These are phyloP conservation scores for Aurifilum marmelostoma DNA, from an alignment of 2,329 filamentous ascomycete species.

Conservation along the genomic window DNA sequence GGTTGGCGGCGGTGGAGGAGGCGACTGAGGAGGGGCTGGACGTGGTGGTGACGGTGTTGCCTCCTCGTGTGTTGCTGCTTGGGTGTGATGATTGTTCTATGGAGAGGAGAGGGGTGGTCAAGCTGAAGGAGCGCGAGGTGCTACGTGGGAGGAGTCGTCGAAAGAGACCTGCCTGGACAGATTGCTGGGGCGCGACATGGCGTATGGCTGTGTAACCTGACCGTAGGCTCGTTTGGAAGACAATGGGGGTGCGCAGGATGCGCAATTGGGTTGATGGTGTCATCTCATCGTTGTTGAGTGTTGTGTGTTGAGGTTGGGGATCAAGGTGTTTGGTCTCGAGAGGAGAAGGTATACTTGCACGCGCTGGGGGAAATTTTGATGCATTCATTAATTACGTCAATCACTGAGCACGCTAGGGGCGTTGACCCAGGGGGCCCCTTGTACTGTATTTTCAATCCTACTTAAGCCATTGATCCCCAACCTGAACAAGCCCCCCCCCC, in stretches of 20 bases:
- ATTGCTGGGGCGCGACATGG: constrained; percentile 1
- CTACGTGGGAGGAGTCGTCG: neutral
- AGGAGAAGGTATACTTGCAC: neutral
- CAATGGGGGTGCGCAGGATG: constrained; percentile 28
- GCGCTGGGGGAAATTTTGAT: constrained; percentile 20
- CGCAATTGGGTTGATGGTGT: constrained; percentile 30
- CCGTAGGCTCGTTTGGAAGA: neutral
- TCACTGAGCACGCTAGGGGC: constrained; percentile 17
- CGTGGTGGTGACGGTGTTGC: neutral
- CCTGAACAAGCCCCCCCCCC: too few species aligned
- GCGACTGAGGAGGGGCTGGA: neutral
- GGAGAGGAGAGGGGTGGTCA: constrained; percentile 8
- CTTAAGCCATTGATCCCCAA: too few species aligned
- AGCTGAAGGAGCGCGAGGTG: neutral
- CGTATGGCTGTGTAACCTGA: neutral
- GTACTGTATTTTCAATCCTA: neutral
- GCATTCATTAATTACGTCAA: constrained; percentile 29
- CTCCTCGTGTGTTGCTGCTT: neutral
- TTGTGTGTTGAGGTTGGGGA: neutral
- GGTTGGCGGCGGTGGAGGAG: constrained; percentile 54
- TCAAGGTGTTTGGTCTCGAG: neutral
- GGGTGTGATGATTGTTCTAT: neutral
- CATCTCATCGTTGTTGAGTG: constrained; percentile 30
- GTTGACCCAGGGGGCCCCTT: constrained; percentile 8
- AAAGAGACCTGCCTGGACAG: neutral